Base-by-base conservation (phyloP, 108 stramenopile species). In the Phaeodactylum tricornutum region DNA sequence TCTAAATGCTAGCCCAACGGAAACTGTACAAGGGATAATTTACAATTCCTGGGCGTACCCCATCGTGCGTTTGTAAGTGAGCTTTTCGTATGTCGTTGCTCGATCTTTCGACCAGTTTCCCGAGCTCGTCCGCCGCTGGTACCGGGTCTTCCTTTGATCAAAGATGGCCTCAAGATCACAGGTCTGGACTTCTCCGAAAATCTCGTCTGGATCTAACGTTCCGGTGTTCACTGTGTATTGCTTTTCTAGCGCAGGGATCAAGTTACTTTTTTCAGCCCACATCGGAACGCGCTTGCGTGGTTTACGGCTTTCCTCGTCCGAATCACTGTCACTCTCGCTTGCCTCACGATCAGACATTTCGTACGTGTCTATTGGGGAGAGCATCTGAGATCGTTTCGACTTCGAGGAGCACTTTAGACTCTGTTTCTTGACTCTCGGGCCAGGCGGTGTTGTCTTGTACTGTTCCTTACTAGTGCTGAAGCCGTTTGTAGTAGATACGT, bases 81-180 rank as follows among this genome's bases (percentile, higher is more conserved):
- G 64, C 65, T 88, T 87, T 50, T 95, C 94, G 6, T 65, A 66
- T 31, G 56, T 41, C 12, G 90, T 92, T 2, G 90, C 79, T 26
- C 72, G 55, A 61, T 95, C 94, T 23, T 70, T 70, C 3, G 70
- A 53, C 94, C 94, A 95, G 64, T 95, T 80, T 0, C 84, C 94
- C 20, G 82, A 79, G 52, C 76, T 79, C 11, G 83, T 87, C 29
- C 94, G 63, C 20, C 50, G 67, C 16, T 66, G 44, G 49, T 87
- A 94, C n/a, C 77, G 64, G n/a, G 60, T 50, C 68, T 83, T 84
- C 56, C 73, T 81, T 39, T 66, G 69, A 28, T 67, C 76, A 55
- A 95, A 95, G 29, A 95, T 95, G n/a, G 76, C 80, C 61, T 90
- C 85, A 4, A 95, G 65, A 67, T 88, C 76, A 64, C 94, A 95